phyloP scores from a whole-genome alignment of 257 asterid genomes.

The Solanum tacnaense region DNA sequence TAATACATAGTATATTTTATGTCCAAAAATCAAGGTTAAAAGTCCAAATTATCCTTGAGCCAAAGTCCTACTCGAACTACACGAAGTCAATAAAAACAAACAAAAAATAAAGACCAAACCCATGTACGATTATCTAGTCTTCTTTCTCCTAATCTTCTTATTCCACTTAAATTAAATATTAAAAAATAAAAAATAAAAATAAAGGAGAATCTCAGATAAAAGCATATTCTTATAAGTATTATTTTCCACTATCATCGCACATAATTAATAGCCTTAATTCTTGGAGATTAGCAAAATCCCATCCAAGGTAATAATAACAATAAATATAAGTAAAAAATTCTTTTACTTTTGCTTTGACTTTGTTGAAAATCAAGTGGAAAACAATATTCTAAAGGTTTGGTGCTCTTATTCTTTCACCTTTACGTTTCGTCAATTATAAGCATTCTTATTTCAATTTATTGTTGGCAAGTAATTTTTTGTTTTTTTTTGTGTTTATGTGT shows the following conservation, averaged over 20 bases:
- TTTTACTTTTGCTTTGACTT: not conserved
- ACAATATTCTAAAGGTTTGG: not conserved
- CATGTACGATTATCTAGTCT: not conserved
- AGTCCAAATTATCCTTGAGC: not conserved
- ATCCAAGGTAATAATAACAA: not conserved
- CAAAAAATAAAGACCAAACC: not conserved
- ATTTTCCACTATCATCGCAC: not conserved
- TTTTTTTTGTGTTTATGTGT: not conserved
- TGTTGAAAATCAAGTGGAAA: not conserved
- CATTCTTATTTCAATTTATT: not conserved
- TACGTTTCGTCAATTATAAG: not conserved
- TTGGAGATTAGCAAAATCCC: not conserved
- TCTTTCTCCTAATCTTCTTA: not conserved
- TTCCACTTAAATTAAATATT: not conserved
- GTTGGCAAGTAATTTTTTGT: not conserved
- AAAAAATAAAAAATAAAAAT: not conserved
- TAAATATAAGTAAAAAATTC: not conserved
- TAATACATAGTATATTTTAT: not conserved
- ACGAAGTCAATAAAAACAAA: not conserved
- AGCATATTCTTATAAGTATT: not conserved
- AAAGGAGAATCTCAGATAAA: not conserved
- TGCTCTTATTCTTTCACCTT: not conserved
- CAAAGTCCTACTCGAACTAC: not conserved
- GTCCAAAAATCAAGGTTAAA: not conserved
- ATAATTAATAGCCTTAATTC: not conserved